These are phyloP conservation scores for Mallotus nudiflorus DNA, from an alignment of 345 rosid genomes.

Conservation along the genomic window DNA sequence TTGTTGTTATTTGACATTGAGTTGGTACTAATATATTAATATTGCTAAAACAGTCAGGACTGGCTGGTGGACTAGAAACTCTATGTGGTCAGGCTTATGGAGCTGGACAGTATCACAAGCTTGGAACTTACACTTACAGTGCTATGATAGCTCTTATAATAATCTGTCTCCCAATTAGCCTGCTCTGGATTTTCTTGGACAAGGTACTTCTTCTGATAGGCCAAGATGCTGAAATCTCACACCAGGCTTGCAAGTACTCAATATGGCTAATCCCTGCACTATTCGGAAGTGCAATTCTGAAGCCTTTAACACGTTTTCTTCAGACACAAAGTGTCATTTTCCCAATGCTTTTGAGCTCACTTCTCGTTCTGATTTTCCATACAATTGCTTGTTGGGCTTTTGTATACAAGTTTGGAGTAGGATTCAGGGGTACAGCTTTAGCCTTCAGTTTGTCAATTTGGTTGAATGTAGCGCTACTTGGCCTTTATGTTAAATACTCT, in stretches of 20 bases:
- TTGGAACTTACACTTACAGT: slow-evolving; percentile 22
- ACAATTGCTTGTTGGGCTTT: slow-evolving; percentile 3
- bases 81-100: slow-evolving; percentile 28
- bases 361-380: slow-evolving; percentile 8
- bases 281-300: slow-evolving; percentile 18
- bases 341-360: slow-evolving; percentile 22
- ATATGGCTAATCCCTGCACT: slow-evolving; percentile 24
- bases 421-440: slow-evolving; percentile 16
- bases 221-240: slow-evolving; percentile 16
- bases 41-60: slow-evolving; percentile 21
- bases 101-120: slow-evolving; percentile 23
- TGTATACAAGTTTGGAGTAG: slow-evolving; percentile 14
- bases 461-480: slow-evolving; percentile 17
- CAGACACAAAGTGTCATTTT: slow-evolving; percentile 19
- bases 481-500: slow-evolving; percentile 13
- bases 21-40: too few relatives aligned
- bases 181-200: slow-evolving; percentile 22
- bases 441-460: slow-evolving; percentile 22
- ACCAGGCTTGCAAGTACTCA: slow-evolving; percentile 18
- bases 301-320: slow-evolving; percentile 25
- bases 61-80: slow-evolving; percentile 27
- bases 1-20: too few relatives aligned
- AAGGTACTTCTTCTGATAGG: slow-evolving; percentile 15
- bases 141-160: slow-evolving; percentile 15
- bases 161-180: slow-evolving; percentile 12